Conservation (phyloP, 2,329 filamentous ascomycete genomes). For the Hirsutella minnesotensis region DNA sequence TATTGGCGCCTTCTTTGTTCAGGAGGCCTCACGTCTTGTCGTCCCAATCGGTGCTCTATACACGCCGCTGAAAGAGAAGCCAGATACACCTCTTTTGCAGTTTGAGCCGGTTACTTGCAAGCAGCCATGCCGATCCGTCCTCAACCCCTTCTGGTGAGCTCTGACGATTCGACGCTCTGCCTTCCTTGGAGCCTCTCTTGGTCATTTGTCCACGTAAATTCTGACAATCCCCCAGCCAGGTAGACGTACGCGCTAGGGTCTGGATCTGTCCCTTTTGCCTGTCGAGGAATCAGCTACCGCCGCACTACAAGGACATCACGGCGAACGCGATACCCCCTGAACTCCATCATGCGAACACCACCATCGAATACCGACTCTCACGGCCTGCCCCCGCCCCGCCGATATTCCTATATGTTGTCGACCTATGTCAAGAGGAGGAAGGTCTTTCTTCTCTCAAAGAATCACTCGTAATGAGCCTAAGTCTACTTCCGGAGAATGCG, state of each 20-base stretch:
- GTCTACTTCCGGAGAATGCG: constrained; percentile 68
- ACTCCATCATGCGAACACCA: constrained; percentile 70
- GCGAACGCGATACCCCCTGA: constrained; percentile 73
- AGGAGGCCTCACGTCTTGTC: constrained; percentile 90
- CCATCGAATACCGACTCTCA: constrained; percentile 78
- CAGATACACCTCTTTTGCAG: constrained; percentile 75
- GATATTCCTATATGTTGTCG: constrained; percentile 79
- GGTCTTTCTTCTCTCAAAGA: constrained; percentile 74
- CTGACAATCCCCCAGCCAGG: constrained; percentile 44
- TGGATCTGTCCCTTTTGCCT: constrained; percentile 89
- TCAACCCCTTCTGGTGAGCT: constrained; percentile 90
- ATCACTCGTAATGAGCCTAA: constrained; percentile 76
- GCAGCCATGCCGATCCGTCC: constrained; percentile 82
- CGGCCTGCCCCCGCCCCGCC: constrained; percentile 75
- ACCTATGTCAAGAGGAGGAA: constrained; percentile 82
- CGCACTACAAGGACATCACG: constrained; percentile 85
- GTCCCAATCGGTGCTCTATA: constrained; percentile 95
- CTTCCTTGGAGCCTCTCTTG: too few species aligned
- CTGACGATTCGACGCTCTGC: not conserved
- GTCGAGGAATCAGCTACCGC: constrained; percentile 69
- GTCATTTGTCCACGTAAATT: not conserved
- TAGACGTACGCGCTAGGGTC: constrained; percentile 70
- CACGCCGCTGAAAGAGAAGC: constrained; percentile 90
- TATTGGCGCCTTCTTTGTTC: constrained; percentile 1
- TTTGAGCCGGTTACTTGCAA: constrained; percentile 98